Percentiles rank a stretch among this genome's conserved stretches.
Evolutionary conservation across 768 basidiomycete genomes (phyloP).

Genomic region (Tricholomella constricta): DNA sequence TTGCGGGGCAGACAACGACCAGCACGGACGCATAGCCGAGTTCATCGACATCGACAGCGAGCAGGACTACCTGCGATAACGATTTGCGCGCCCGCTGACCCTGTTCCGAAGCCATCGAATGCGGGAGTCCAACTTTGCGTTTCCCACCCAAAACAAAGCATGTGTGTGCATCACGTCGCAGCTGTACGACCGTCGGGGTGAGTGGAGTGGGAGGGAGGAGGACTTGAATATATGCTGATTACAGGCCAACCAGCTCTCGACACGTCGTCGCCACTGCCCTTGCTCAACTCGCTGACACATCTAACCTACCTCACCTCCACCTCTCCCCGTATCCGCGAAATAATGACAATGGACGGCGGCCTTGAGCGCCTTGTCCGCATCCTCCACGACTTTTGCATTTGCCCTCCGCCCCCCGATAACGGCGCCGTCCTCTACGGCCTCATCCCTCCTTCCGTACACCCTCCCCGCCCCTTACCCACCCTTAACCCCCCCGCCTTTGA

Average conservation of each 20-base stretch:
- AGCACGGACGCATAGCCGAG: too few species aligned
- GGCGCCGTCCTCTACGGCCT: conserved; percentile 78
- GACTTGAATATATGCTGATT: conserved; percentile 5
- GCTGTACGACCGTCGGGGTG: conserved; percentile 93
- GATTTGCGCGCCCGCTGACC: too few species aligned
- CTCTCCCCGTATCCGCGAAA: conserved; percentile 96
- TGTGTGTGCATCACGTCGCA: conserved; percentile 93
- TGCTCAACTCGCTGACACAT: conserved; percentile 91
- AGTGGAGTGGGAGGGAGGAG: not conserved
- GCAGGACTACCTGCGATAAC: too few species aligned
- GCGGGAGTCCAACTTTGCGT: conserved; percentile 95
- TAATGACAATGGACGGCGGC: conserved; percentile 97
- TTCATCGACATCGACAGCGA: too few species aligned
- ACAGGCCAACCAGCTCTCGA: conserved; percentile 43
- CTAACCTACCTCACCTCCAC: conserved; percentile 96
- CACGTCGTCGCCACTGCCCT: conserved; percentile 47
- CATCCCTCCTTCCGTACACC: conserved; percentile 59
- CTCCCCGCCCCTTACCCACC: conserved; percentile 56
- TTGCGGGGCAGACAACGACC: too few species aligned
- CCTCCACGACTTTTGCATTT: conserved; percentile 84
- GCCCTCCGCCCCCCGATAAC: conserved; percentile 80
- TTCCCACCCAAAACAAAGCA: conserved; percentile 93
- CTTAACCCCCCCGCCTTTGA: conserved; percentile 73
- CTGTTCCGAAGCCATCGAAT: conserved; percentile 39
- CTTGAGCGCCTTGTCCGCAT: conserved; percentile 94